These are phyloP conservation scores for Parathielavia appendiculata DNA, from an alignment of 495 filamentous ascomycete species.

Conservation along the genomic window DNA sequence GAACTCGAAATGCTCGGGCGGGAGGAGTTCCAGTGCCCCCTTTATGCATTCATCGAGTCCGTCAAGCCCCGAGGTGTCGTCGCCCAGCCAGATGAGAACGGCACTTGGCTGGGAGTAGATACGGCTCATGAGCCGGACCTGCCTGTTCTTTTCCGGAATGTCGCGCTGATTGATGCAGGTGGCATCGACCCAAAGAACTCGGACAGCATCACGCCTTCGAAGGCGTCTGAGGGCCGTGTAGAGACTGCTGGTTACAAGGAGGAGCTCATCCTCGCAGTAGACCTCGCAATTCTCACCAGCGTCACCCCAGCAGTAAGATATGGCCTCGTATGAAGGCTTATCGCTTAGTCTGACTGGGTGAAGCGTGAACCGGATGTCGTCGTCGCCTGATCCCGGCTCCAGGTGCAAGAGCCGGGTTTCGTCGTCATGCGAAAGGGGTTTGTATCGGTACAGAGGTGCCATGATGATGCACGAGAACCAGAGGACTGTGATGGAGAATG, in stretches of 20 bases:
- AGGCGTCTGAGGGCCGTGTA: conserved; percentile 27
- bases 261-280: conserved; percentile 21
- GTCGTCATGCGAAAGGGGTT: background rate
- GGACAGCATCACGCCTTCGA: conserved; percentile 21
- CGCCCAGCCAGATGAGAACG: conserved; percentile 35
- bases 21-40: conserved; percentile 8
- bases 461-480: background rate
- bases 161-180: conserved; percentile 41
- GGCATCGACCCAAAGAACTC: conserved; percentile 35
- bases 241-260: conserved; percentile 29
- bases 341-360: conserved; percentile 9
- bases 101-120: conserved; percentile 33
- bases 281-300: conserved; percentile 15
- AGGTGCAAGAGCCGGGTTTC: conserved; percentile 20
- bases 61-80: conserved; percentile 5
- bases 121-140: conserved; percentile 34
- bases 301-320: conserved; percentile 40
- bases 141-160: conserved; percentile 27
- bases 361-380: conserved; percentile 17
- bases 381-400: conserved; percentile 19
- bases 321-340: conserved; percentile 29
- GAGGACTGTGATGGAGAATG: background rate
- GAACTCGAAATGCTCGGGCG: conserved; percentile 5
- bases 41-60: conserved; percentile 15
- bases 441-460: background rate